Evolutionary conservation across 306 rosid genomes (phyloP), one percentile per base, ranked within the genome.

Genomic region (Senna siamea): DNA sequence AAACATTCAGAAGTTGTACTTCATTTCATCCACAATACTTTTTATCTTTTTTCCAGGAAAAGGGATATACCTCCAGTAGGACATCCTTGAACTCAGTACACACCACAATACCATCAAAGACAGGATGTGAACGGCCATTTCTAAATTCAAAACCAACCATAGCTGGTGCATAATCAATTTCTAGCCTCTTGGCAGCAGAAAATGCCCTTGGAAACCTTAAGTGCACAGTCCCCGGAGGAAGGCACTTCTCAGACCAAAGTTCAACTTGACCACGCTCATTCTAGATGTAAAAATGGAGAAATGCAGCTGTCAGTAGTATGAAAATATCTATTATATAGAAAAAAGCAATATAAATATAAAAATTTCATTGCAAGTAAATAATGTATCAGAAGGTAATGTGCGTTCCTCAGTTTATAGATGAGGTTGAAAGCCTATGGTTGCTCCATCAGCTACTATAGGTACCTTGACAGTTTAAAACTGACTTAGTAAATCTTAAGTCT

Each of bases 231-330:
- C 98, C 98, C 2, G 91, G 96, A 6, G 98, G 97, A 76, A 93
- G 98, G 78, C 98, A 93, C 79, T 93, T 93, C 85, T 93, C 96
- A 63, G 98, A 93, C 98, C 97, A 93, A 66, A 93, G 97, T 0
- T 93, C 97, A 72, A 93, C 96, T 78, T 89, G 96, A 70, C 98
- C 98, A 2, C 88, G 92, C 30, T 91, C 93, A 14, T 89, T 89
- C 98, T 93, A 62, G 9, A 71, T 46, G 76, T 52, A 62, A 60
- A 62, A 83, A 79, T 19, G 65, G 22, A 37, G 58, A 64, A 77
- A 80, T 26, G 48, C 30, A 79, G 64, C 69, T 2, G 68, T 82
- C 76, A 84, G 79, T 70, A 35, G 74, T 5, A 66, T 11, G 30
- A 77, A 70, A 77, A n/a, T 41, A 56, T 72, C 20, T 46, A 46